Base-by-base conservation (phyloP, 331 rosid genomes). In the Phaseolus coccineus region DNA sequence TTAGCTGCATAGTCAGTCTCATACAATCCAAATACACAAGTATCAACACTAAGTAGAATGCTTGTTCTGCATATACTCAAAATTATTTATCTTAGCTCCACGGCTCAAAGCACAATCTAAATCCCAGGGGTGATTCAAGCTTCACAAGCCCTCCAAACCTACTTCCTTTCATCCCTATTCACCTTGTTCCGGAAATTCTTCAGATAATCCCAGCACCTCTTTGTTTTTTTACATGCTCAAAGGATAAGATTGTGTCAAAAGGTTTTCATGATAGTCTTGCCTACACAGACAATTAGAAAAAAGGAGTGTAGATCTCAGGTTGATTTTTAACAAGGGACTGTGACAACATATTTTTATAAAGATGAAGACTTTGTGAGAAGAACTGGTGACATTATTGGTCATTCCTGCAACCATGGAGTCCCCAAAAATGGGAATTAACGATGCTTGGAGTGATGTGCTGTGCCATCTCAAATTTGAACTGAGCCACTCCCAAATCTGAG, bases 131-230 rank as follows among this genome's bases (percentile, higher is more conserved):
- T 25, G 27, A 28, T 15, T 74, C 31, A 59, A 27, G 59, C n/a
- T 74, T 59, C 46, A 44, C 31, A 74, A 59, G 40, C 58, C 79
- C 22, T 27, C 28, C 28, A 56, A 56, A 57, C 31, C 14, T 44
- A 74, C 19, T 51, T 47, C 37, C 70, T 15, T 76, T 75, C 50
- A 28, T 75, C 70, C 14, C 16, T 61, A 51, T 65, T 77, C 72
- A 65, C 19, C 55, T 6, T 51, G 10, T 77, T 51, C 55, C 44
- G 15, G 28, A 40, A 44, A 66, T 3, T 75, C 48, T 62, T 61
- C 48, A 47, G 15, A 47, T 75, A 19, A 75, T 10, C 35, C 25
- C 0, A 2, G 0, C 42, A 56, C 28, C 9, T 13, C 77, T n/a
- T 19, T 27, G 67, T 16, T 55, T 37, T 22, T 61, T 73, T 37